These are phyloP conservation scores for Pythium apleroticum DNA, from an alignment of 352 stramenopile species.

Conservation along the genomic window DNA sequence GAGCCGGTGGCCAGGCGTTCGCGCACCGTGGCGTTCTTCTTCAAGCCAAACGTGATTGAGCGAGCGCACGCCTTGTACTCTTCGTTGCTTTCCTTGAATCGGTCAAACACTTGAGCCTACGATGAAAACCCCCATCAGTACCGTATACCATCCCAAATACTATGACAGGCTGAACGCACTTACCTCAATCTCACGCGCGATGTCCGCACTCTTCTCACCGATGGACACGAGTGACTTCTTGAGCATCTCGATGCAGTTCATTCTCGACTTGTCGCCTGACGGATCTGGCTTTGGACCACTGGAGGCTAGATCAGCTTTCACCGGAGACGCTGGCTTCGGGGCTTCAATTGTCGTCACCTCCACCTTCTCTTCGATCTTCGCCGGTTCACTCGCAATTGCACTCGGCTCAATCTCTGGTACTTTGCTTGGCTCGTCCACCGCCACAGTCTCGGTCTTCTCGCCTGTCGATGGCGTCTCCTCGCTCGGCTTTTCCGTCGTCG, in stretches of 20 bases:
- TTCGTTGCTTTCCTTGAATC: constrained; percentile 76
- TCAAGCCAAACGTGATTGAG: constrained; percentile 78
- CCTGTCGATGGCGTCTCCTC: neutral
- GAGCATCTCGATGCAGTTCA: constrained; percentile 68
- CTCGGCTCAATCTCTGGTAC: neutral
- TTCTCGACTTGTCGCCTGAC: constrained; percentile 54
- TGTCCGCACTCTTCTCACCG: constrained; percentile 34
- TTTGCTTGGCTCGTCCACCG: neutral
- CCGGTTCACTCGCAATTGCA: neutral
- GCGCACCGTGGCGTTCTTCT: constrained; percentile 60
- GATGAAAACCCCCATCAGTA: too few species aligned
- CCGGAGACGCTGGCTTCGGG: neutral
- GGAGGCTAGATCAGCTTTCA: constrained; percentile 9
- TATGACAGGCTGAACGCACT: neutral
- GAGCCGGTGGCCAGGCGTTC: constrained; percentile 63
- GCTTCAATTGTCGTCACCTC: constrained; percentile 1
- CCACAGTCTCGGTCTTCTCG: neutral
- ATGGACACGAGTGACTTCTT: constrained; percentile 52
- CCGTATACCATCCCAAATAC: too few species aligned
- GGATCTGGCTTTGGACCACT: constrained; percentile 34
- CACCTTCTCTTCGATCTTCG: constrained; percentile 2
- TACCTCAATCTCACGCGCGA: constrained; percentile 79
- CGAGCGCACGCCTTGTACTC: constrained; percentile 76
- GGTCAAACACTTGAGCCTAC: constrained; percentile 71
- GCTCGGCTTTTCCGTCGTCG: neutral